A percentile compares a stretch with the other conserved stretches of the same genome.
These are phyloP conservation scores for Euphrasia confusa DNA, from an alignment of 257 asterid species.

Conservation along the genomic window DNA sequence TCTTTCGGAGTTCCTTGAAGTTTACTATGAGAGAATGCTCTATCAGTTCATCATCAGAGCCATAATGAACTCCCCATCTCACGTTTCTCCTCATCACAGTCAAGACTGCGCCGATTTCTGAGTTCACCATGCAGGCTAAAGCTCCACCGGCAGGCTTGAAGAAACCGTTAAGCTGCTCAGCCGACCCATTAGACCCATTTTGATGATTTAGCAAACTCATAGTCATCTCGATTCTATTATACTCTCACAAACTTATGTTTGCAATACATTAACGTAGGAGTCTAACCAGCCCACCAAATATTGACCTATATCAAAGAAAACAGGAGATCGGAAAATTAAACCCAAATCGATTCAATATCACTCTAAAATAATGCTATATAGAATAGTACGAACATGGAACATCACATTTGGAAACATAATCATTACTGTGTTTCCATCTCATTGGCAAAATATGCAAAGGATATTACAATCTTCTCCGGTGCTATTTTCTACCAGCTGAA, in stretches of 20 bases:
- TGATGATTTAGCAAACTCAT: slow-evolving; percentile 49
- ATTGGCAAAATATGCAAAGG: background rate
- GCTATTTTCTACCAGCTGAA: slow-evolving; percentile 8
- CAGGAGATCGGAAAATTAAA: background rate
- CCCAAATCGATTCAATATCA: background rate
- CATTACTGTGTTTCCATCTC: background rate
- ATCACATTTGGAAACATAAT: background rate
- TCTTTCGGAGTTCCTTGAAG: slow-evolving; percentile 75
- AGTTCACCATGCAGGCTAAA: slow-evolving; percentile 79
- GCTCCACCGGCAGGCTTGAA: slow-evolving; percentile 62
- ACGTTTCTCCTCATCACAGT: slow-evolving; percentile 99
- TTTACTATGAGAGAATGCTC: slow-evolving; percentile 80
- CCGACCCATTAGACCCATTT: slow-evolving; percentile 39
- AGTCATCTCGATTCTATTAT: slow-evolving; percentile 27
- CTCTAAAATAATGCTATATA: background rate
- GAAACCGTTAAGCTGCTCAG: slow-evolving; percentile 36
- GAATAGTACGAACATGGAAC: background rate
- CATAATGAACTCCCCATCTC: slow-evolving; percentile 91
- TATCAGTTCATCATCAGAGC: slow-evolving; percentile 68
- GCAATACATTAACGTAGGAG: slow-evolving; percentile 29
- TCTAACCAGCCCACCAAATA: slow-evolving; percentile 23
- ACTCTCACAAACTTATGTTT: slow-evolving; percentile 28
- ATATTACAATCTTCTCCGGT: background rate
- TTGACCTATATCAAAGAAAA: slow-evolving; percentile 23
- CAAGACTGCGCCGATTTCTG: slow-evolving; percentile 95